phyloP scores from a whole-genome alignment of 306 rosid genomes.

The Lathyrus oleraceus region DNA sequence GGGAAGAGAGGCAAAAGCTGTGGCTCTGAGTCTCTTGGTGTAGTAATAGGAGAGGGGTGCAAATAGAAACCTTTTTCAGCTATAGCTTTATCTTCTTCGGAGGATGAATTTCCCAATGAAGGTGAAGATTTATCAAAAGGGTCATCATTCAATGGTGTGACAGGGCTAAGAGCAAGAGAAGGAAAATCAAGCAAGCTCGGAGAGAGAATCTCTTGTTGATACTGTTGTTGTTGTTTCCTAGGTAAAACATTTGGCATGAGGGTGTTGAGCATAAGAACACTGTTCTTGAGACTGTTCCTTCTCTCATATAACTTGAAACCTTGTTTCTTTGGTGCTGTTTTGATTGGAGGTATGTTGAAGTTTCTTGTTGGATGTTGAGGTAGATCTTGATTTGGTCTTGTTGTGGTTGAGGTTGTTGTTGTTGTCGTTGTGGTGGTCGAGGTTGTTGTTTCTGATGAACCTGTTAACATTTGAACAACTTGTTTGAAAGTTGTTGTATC shows the following conservation, averaged over 20 bases:
- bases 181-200: slow-evolving; percentile 88
- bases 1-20: slow-evolving; percentile 87
- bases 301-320: slow-evolving; percentile 93
- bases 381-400: slow-evolving; percentile 38
- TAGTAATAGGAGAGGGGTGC: slow-evolving; percentile 70
- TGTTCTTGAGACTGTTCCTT: slow-evolving; percentile 73
- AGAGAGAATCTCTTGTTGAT: slow-evolving; percentile 69
- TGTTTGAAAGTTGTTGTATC: slow-evolving; percentile 89
- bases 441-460: slow-evolving; percentile 62
- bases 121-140: slow-evolving; percentile 80
- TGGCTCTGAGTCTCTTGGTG: slow-evolving; percentile 71
- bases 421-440: slow-evolving; percentile 7
- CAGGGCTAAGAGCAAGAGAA: slow-evolving; percentile 87
- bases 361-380: slow-evolving; percentile 35
- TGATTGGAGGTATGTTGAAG: slow-evolving; percentile 78
- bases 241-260: slow-evolving; percentile 73
- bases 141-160: slow-evolving; percentile 80
- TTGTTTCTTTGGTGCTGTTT: slow-evolving; percentile 60
- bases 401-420: background rate
- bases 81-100: slow-evolving; percentile 87
- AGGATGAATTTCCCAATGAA: slow-evolving; percentile 74
- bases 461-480: slow-evolving; percentile 97
- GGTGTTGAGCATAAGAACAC: slow-evolving; percentile 72
- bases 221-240: slow-evolving; percentile 34
- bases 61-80: slow-evolving; percentile 89